Percentiles rank a stretch among this genome's conserved stretches.
These are phyloP conservation scores for Letharia columbiana DNA, from an alignment of 495 filamentous ascomycete genomes.

Conservation along the genomic window DNA sequence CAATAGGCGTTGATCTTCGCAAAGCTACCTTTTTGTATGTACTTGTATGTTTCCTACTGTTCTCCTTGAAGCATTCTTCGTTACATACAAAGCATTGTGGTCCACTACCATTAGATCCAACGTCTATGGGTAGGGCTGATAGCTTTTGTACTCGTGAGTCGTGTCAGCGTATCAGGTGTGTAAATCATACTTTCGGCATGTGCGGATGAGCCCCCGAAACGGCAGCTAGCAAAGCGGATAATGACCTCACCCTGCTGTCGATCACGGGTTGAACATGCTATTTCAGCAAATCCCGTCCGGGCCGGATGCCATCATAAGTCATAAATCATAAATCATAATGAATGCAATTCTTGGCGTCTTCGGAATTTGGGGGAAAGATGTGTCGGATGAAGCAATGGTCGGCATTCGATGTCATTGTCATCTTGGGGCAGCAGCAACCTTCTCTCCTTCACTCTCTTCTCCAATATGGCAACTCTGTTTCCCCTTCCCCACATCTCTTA, in stretches of 20 bases:
- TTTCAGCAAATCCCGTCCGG: no score
- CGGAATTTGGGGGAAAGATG: not conserved
- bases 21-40: no score
- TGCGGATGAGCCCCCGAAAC: not conserved
- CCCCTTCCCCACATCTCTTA: not conserved
- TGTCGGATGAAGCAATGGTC: not conserved
- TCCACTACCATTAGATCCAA: no score
- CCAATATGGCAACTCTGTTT: not conserved
- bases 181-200: not conserved
- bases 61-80: no score
- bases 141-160: no score
- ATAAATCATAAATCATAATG: not conserved
- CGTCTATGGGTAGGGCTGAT: no score
- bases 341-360: not conserved
- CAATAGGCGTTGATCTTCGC: no score
- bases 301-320: no score
- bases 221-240: not conserved
- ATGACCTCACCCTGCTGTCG: conserved; percentile 3
- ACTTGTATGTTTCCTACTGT: no score
- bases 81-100: no score
- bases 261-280: not conserved
- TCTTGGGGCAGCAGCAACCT: not conserved
- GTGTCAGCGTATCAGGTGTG: no score
- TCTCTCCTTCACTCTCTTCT: not conserved
- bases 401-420: not conserved